Conservation (phyloP, 768 basidiomycete genomes). For the Sporobolomyces phaffii region DNA sequence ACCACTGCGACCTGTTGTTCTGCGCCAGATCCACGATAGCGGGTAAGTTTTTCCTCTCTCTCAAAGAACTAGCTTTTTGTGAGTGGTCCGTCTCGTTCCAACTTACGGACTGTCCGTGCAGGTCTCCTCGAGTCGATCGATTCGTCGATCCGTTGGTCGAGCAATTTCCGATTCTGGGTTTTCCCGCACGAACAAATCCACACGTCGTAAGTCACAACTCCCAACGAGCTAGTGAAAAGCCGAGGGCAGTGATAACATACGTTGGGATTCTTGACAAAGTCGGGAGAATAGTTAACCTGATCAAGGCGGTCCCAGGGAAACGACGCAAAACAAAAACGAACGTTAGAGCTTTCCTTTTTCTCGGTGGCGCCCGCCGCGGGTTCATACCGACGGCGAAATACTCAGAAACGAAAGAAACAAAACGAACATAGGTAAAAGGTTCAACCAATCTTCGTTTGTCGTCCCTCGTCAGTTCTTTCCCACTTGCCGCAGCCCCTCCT, state of each 20-base stretch:
- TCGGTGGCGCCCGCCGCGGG: too few species aligned
- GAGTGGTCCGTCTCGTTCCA: not conserved
- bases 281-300: conserved; percentile 27
- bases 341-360: too few species aligned
- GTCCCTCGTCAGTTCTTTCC: conserved; percentile 3
- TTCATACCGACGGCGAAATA: too few species aligned
- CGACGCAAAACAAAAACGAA: too few species aligned
- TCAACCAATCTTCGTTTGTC: conserved; percentile 21
- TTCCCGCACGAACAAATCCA: too few species aligned
- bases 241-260: too few species aligned
- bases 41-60: not conserved
- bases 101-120: conserved; percentile 18
- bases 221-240: too few species aligned
- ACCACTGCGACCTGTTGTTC: conserved; percentile 28
- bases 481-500: not conserved
- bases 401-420: too few species aligned
- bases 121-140: conserved; percentile 18
- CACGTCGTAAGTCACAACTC: too few species aligned
- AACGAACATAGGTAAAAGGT: conserved; percentile 25
- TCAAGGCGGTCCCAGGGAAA: rapidly evolving
- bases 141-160: conserved; percentile 19
- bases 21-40: not conserved
- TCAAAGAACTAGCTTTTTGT: too few species aligned
- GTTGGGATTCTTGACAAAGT: conserved; percentile 7
- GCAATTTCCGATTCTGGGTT: conserved; percentile 11